phyloP scores from a whole-genome alignment of 2,329 filamentous ascomycete genomes.

The Neopestalotiopsis sp. region DNA sequence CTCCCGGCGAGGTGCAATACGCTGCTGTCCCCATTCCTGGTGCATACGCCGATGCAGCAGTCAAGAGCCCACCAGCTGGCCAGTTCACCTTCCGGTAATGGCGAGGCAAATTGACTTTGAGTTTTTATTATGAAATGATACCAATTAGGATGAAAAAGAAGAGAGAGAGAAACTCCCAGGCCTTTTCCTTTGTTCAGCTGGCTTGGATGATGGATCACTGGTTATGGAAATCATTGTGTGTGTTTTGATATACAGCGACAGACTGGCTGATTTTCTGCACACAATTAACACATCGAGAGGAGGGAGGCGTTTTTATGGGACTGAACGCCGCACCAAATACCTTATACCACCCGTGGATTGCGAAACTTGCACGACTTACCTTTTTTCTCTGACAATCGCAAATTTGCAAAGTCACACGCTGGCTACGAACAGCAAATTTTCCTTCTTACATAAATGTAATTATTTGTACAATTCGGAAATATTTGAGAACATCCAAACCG shows the following conservation, averaged over 20 bases:
- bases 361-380: background rate
- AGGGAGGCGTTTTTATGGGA: slow-evolving; percentile 13
- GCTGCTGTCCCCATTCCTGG: slow-evolving; percentile 87
- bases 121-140: background rate
- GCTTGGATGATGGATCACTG: slow-evolving; percentile 23
- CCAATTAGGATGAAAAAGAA: slow-evolving; percentile 24
- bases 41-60: slow-evolving; percentile 69
- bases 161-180: background rate
- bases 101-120: slow-evolving; percentile 1
- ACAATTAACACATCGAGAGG: background rate
- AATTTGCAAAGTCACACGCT: slow-evolving; percentile 9
- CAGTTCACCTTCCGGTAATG: slow-evolving; percentile 36
- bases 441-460: slow-evolving; percentile 16
- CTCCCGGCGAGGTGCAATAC: slow-evolving; percentile 83
- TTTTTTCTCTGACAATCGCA: slow-evolving; percentile 6
- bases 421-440: slow-evolving; percentile 2
- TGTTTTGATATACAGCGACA: slow-evolving; percentile 8
- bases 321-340: background rate
- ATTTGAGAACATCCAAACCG: background rate
- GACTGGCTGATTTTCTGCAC: background rate
- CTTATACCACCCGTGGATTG: slow-evolving; percentile 11
- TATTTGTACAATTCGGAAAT: slow-evolving; percentile 16
- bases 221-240: slow-evolving; percentile 2
- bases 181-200: slow-evolving; percentile 27
- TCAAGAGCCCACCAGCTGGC: slow-evolving; percentile 55